phyloP scores from a whole-genome alignment of 2,329 filamentous ascomycete species.

The Aaosphaeria arxii region DNA sequence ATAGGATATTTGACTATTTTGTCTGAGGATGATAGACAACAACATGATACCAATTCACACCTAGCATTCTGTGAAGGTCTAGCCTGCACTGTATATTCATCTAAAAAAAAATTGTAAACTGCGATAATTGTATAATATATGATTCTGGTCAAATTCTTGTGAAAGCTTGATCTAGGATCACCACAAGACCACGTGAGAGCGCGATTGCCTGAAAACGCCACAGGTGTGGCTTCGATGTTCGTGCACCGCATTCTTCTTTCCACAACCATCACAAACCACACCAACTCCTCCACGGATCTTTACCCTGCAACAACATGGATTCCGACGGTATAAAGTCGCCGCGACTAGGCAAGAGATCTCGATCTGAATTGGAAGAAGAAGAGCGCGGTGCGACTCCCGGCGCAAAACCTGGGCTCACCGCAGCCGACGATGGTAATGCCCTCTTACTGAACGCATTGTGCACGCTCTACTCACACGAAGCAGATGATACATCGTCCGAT shows the following conservation, averaged over 20 bases:
- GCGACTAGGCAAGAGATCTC: conserved; percentile 13
- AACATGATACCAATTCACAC: too few relatives aligned
- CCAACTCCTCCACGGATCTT: background rate
- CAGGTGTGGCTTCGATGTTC: background rate
- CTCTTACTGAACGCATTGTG: conserved; percentile 4
- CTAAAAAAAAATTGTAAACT: too few relatives aligned
- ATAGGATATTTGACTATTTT: background rate
- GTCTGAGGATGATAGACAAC: too few relatives aligned
- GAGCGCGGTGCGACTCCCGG: conserved; percentile 4
- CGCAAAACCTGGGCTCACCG: conserved; percentile 3
- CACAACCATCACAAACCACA: background rate
- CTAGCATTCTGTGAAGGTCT: too few relatives aligned
- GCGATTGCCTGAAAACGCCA: background rate
- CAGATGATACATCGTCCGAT: conserved; percentile 62
- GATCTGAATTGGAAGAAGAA: conserved; percentile 19
- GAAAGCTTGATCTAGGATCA: too few relatives aligned
- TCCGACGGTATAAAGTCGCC: conserved; percentile 8
- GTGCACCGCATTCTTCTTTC: background rate
- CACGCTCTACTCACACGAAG: conserved; percentile 8
- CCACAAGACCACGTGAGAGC: background rate
- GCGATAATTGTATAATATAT: too few relatives aligned
- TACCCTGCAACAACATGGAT: conserved; percentile 3
- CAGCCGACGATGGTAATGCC: conserved; percentile 9
- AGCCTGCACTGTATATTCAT: too few relatives aligned
- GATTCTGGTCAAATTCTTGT: too few relatives aligned